Percentiles rank a stretch among this genome's conserved stretches.
Evolutionary conservation across 2,329 filamentous ascomycete genomes (phyloP).

Genomic region (Microdochium paspali): DNA sequence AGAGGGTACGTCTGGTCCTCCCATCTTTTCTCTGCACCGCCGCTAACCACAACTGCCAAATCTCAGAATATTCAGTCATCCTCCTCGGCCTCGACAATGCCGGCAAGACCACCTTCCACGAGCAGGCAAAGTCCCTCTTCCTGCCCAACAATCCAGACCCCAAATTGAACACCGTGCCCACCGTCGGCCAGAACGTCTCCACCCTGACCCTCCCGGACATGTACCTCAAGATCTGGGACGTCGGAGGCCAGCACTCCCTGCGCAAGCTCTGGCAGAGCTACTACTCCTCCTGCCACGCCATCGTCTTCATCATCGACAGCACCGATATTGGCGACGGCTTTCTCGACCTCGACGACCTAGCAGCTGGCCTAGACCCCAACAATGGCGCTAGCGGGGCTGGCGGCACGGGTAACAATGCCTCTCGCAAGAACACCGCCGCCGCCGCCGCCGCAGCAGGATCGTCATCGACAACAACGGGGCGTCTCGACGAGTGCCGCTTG

Average conservation of each 20-base stretch:
- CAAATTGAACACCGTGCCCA: slow-evolving; percentile 82
- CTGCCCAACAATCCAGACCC: slow-evolving; percentile 50
- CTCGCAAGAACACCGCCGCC: slow-evolving; percentile 19
- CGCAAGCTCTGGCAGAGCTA: slow-evolving; percentile 93
- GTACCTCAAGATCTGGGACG: slow-evolving; percentile 98
- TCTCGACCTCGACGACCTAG: slow-evolving; percentile 30
- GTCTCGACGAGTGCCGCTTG: slow-evolving; percentile 79
- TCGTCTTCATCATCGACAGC: slow-evolving; percentile 95
- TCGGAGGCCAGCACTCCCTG: slow-evolving; percentile 84
- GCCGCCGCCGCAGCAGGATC: slow-evolving; percentile 50
- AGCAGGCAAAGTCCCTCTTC: slow-evolving; percentile 89
- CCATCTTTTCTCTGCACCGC: slow-evolving; percentile 2
- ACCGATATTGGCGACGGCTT: slow-evolving; percentile 84
- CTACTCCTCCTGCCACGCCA: slow-evolving; percentile 87
- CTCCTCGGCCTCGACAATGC: slow-evolving; percentile 96
- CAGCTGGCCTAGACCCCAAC: slow-evolving; percentile 8
- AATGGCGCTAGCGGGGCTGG: slow-evolving; percentile 28
- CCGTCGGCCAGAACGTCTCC: slow-evolving; percentile 93
- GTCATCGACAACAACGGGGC: slow-evolving; percentile 20
- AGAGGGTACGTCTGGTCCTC: slow-evolving; percentile 57
- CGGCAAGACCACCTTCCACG: slow-evolving; percentile 95
- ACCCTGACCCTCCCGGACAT: slow-evolving; percentile 86
- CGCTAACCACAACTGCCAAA: no score
- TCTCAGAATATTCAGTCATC: slow-evolving; percentile 86
- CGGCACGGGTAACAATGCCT: slow-evolving; percentile 62